Conservation (phyloP, 495 filamentous ascomycete genomes). For the Daldinia bambusicola region DNA sequence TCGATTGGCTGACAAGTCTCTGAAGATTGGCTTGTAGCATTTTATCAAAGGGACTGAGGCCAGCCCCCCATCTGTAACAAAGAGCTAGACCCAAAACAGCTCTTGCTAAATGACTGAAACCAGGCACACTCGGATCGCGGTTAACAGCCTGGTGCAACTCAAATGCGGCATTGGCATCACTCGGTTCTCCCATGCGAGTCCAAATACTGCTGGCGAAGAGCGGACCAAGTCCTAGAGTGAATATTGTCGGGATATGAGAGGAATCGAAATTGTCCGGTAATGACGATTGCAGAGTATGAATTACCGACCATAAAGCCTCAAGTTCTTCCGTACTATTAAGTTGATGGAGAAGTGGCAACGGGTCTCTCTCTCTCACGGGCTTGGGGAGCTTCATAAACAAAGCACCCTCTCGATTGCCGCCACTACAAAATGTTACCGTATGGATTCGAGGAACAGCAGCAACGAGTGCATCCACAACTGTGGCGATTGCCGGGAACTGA, state of each 20-base stretch:
- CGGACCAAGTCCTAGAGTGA: conserved; percentile 53
- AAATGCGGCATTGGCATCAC: conserved; percentile 67
- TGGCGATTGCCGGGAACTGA: conserved; percentile 85
- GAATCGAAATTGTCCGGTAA: conserved; percentile 61
- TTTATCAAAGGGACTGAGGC: conserved; percentile 63
- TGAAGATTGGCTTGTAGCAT: conserved; percentile 53
- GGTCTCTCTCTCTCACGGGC: conserved; percentile 68
- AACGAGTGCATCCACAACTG: conserved; percentile 77
- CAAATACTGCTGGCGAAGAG: conserved; percentile 59
- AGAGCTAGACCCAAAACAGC: conserved; percentile 77
- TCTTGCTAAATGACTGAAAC: conserved; percentile 76
- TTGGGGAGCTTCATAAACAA: conserved; percentile 73
- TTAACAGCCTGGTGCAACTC: conserved; percentile 78
- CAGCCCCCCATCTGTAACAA: conserved; percentile 79
- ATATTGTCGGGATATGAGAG: conserved; percentile 58
- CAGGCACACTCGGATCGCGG: conserved; percentile 73
- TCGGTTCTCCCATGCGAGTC: conserved; percentile 55
- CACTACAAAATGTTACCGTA: conserved; percentile 83
- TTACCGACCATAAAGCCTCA: conserved; percentile 57
- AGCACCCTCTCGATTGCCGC: conserved; percentile 84
- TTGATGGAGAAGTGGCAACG: conserved; percentile 65
- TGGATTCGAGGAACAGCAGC: conserved; percentile 75
- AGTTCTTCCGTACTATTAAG: conserved; percentile 52
- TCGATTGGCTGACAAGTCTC: conserved; percentile 45
- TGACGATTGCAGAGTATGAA: conserved; percentile 63